These are phyloP conservation scores for Plasmopara halstedii DNA, from an alignment of 352 stramenopile species.

Conservation along the genomic window DNA sequence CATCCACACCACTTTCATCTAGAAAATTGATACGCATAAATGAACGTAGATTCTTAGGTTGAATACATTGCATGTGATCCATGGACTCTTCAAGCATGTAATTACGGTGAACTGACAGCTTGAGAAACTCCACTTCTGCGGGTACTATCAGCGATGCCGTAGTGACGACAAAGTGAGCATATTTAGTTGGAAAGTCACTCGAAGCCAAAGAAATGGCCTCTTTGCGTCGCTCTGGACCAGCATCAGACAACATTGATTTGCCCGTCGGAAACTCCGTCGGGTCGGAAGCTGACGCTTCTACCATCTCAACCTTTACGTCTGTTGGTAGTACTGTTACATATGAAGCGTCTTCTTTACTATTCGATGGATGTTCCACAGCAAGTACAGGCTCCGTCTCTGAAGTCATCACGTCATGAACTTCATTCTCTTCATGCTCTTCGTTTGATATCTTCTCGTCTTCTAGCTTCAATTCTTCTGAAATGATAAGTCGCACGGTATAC, in stretches of 20 bases:
- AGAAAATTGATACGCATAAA: conserved; percentile 85
- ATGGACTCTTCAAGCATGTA: conserved; percentile 67
- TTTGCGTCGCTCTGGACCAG: conserved; percentile 26
- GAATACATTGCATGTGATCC: conserved; percentile 54
- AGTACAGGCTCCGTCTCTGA: conserved; percentile 6
- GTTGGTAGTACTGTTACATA: conserved; percentile 10
- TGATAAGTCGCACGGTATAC: conserved; percentile 26
- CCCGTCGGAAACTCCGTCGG: conserved; percentile 27
- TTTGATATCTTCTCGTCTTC: conserved; percentile 4
- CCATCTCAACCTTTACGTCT: conserved; percentile 21
- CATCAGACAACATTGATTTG: conserved; percentile 15
- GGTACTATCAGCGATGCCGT: conserved; percentile 52
- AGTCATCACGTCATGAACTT: conserved; percentile 2
- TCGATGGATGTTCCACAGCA: conserved; percentile 9
- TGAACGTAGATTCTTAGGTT: conserved; percentile 48
- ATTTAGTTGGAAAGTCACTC: conserved; percentile 66
- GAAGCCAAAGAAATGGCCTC: conserved; percentile 32
- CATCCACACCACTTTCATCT: conserved; percentile 80
- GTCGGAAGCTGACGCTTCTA: conserved; percentile 20
- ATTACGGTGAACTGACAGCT: conserved; percentile 51
- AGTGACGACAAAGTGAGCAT: conserved; percentile 67
- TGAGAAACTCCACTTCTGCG: conserved; percentile 61
- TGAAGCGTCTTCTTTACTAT: conserved; percentile 12
- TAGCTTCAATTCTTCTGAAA: conserved; percentile 14
- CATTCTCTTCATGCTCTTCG: conserved; percentile 1